Base-by-base conservation (phyloP, 495 filamentous ascomycete species). In the Penicillium salamii region DNA sequence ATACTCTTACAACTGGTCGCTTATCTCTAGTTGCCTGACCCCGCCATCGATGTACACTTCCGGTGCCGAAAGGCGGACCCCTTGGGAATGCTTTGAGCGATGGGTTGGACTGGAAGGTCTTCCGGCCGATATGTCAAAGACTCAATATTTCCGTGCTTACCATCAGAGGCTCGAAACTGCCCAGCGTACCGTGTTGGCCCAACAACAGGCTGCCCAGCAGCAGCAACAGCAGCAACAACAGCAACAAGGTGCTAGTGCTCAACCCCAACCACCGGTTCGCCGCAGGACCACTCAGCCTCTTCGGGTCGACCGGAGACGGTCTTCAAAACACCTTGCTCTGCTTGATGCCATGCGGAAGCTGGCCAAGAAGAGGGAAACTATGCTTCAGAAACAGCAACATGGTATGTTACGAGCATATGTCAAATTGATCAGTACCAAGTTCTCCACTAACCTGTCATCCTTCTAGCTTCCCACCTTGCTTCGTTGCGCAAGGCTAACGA, bases 51-150 rank as follows among this genome's bases (percentile, higher is more conserved):
- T 79, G 24, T 95, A 86, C 60, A 81, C 85, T 18, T 91, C 92
- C 39, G 87, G 88, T 12, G 82, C 89, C 9, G 95, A 97, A 60
- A 82, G 93, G 46, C 80, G 93, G 41, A 97, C 95, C 3, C 91
- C 93, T 5, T 98, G 93, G 93, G 93, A 98, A 70, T 98, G 93
- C 61, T 98, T 97, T 59, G 93, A 98, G 63, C 83, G 95, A 31
- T 97, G 92, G 90, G 83, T 96, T 13, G 82, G 85, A 46, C 71
- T 97, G 8, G 93, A 97, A 70, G 90, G 90, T 5, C 69, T 96
- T 29, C 91, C 91, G 14, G 81, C 81, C 32, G 93, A 98, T 46
- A 93, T 97, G 87, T 82, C 82, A 19, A 95, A 96, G 69, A 95
- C 87, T 3, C 87, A 86, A 31, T 97, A 96, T 63, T 97, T 96